Conservation (phyloP, 257 asterid species). For the Thymus quinquecostatus region DNA sequence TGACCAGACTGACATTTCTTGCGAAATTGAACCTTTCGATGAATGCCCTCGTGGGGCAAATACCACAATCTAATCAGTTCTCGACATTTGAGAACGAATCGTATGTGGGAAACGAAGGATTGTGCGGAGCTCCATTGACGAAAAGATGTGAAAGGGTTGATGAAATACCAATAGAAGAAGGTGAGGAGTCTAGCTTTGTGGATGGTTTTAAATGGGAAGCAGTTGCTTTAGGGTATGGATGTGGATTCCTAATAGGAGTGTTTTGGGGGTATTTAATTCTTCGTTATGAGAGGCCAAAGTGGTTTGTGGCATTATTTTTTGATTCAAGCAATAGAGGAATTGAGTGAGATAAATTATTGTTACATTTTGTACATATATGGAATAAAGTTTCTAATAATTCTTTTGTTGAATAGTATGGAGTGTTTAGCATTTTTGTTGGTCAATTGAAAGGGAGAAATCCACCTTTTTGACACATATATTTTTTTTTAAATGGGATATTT, state of each 20-base stretch:
- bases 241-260: conserved; percentile 1
- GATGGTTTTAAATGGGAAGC: conserved; percentile 12
- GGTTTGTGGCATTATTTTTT: not conserved
- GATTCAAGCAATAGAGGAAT: not conserved
- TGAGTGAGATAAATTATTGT: not conserved
- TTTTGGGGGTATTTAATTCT: not conserved
- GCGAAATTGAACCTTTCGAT: not conserved
- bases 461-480: too few species aligned
- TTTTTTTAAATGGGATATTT: too few species aligned
- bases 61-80: conserved; percentile 10
- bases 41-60: not conserved
- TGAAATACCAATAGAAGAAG: not conserved
- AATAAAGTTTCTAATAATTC: not conserved
- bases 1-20: not conserved
- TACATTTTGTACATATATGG: not conserved
- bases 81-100: not conserved
- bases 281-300: conserved; percentile 7
- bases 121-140: conserved; percentile 14
- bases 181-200: not conserved
- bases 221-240: conserved; percentile 2
- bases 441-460: too few species aligned
- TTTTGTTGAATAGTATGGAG: not conserved
- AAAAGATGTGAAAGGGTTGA: not conserved
- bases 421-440: not conserved
- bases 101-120: not conserved